Conservation (phyloP, 495 filamentous ascomycete genomes). For the Astrothelium subdiscretum region DNA sequence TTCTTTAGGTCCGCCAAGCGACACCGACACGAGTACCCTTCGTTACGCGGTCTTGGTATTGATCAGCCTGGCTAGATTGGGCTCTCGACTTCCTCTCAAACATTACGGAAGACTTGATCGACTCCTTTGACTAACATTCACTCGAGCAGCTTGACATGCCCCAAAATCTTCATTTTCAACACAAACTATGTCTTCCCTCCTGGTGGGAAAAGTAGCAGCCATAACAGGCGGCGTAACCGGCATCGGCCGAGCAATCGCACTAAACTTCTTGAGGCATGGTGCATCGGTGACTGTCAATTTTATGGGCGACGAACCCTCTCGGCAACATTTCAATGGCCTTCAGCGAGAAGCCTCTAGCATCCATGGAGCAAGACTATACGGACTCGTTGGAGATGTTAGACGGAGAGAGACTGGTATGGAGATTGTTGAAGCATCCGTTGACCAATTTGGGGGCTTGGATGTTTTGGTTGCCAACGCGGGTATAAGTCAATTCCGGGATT, state of each 20-base stretch:
- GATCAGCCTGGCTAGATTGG: neutral
- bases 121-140: neutral
- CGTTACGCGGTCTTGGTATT: neutral
- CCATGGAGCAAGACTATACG: neutral
- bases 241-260: neutral
- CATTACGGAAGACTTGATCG: neutral
- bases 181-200: neutral
- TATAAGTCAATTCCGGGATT: neutral
- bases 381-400: neutral
- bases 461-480: neutral
- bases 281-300: neutral
- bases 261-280: neutral
- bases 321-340: neutral
- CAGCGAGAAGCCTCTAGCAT: neutral
- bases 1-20: neutral
- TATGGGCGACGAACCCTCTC: neutral
- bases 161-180: neutral
- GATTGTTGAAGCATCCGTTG: neutral
- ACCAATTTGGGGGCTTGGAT: neutral
- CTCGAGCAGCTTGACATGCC: neutral
- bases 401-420: neutral
- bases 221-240: neutral
- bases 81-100: neutral
- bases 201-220: neutral
- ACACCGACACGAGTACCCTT: neutral